A percentile compares a stretch with the other conserved stretches of the same genome.
These are phyloP conservation scores for Sporothrix protearum DNA, from an alignment of 2,329 filamentous ascomycete species.

Conservation along the genomic window DNA sequence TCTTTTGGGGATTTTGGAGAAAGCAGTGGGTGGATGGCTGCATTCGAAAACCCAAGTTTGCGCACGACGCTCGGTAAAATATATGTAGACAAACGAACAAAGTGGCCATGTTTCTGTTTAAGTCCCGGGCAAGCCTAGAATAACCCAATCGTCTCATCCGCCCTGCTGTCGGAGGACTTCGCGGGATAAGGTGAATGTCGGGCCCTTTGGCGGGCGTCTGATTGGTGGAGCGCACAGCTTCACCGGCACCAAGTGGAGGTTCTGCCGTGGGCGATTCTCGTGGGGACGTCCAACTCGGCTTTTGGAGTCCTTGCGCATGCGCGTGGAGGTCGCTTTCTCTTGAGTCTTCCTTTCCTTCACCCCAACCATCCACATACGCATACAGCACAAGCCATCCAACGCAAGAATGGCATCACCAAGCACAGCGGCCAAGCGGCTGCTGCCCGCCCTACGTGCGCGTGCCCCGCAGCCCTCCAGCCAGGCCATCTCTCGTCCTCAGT, in stretches of 20 bases:
- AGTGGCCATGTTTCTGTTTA: no score
- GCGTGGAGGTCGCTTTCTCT: background rate
- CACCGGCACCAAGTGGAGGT: slow-evolving; percentile 13
- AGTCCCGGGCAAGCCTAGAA: no score
- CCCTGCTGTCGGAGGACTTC: background rate
- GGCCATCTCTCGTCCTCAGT: slow-evolving; percentile 27
- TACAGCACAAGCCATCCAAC: background rate
- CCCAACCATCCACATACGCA: no score
- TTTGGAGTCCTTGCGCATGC: background rate
- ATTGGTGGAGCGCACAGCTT: background rate
- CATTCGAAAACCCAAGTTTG: no score
- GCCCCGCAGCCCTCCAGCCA: background rate
- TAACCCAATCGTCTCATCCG: background rate
- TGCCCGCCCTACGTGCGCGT: background rate
- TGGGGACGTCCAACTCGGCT: background rate
- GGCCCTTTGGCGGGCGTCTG: slow-evolving; percentile 3
- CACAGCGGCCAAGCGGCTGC: slow-evolving; percentile 2
- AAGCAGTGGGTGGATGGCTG: no score
- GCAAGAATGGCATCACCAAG: slow-evolving; percentile 6
- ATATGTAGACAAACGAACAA: no score
- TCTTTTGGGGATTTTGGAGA: no score
- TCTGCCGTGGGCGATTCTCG: background rate
- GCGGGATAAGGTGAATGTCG: background rate
- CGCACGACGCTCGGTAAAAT: no score
- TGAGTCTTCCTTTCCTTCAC: background rate